Percentiles rank a stretch among this genome's conserved stretches.
Conservation (phyloP, 2,329 filamentous ascomycete genomes). For the Samsoniella hepiali region DNA sequence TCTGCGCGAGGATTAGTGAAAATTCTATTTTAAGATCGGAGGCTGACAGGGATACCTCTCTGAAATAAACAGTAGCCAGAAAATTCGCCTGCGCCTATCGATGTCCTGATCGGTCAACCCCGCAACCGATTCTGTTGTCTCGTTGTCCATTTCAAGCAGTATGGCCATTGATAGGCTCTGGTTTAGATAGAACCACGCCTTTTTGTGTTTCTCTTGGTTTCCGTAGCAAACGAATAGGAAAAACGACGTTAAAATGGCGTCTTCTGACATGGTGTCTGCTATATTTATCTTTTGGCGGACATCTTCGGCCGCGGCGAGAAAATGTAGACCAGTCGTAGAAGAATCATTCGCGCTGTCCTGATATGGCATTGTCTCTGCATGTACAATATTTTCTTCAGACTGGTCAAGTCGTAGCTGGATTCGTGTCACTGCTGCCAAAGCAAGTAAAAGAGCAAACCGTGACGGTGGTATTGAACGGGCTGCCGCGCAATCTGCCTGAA, state of each 20-base stretch:
- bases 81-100: constrained; percentile 30
- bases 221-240: constrained; percentile 32
- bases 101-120: constrained; percentile 25
- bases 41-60: constrained; percentile 24
- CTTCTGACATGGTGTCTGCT: constrained; percentile 28
- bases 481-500: constrained; percentile 27
- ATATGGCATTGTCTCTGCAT: not conserved
- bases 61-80: constrained; percentile 36
- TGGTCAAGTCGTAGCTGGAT: constrained; percentile 30
- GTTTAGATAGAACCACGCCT: constrained; percentile 34
- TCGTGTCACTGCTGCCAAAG: constrained; percentile 30
- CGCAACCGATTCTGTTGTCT: constrained; percentile 21
- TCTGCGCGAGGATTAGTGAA: constrained; percentile 19
- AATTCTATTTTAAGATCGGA: too few species aligned
- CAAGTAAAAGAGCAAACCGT: constrained; percentile 29
- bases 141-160: constrained; percentile 28
- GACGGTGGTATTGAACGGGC: constrained; percentile 27
- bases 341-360: constrained; percentile 20
- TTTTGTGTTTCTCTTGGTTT: constrained; percentile 28
- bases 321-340: constrained; percentile 26
- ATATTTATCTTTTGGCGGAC: constrained; percentile 28
- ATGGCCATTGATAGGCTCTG: constrained; percentile 31
- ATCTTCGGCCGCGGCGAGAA: constrained; percentile 28
- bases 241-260: constrained; percentile 30
- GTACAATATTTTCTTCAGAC: not conserved